Base-by-base conservation (phyloP, 257 asterid species). In the Nicotiana paniculata region DNA sequence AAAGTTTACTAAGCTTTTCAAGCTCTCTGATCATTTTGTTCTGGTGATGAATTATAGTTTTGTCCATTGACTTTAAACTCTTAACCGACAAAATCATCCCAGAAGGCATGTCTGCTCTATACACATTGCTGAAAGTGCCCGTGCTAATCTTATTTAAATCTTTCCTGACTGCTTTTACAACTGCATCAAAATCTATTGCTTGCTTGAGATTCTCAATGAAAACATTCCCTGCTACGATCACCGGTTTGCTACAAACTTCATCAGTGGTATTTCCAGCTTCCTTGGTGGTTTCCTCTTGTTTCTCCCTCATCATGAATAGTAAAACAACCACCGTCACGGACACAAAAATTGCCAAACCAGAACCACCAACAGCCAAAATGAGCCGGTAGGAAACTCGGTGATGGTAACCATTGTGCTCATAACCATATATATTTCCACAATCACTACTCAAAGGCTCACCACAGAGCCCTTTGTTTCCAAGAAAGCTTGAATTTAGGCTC, bases 31-130 rank as follows among this genome's bases (percentile, higher is more conserved):
- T 91, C 98, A 96, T 93, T 88, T 88, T 96, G 90, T 88, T 85
- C 83, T 87, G 93, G 53, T 96, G 95, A 83, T 93, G 93, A 28
- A 92, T 70, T 77, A 96, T 82, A 1, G 97, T 91, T 74, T 79
- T 90, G 86, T 96, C 98, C 97, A 94, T 91, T 1, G 95, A 93
- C 83, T 87, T 92, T 67, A 96, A 93, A 80, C 86, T 92, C 79
- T 97, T 88, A 17, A 94, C 99, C 0, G 93, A 94, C 39, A 94
- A 70, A 61, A 85, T 85, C 93, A 94, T 87, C 72, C 99, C 98
- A 0, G 98, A 94, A 28, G 99, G 98, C 99, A 96, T 94, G 48
- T 94, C 98, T 7, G 98, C 99, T 89, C 86, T 91, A 84, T 91
- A 92, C 17, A 96, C 95, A 15, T 89, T 68, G 86, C 99, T 96